These are phyloP conservation scores for Metroxylon sagu DNA, from an alignment of 176 grass and related monocot species.

Conservation along the genomic window DNA sequence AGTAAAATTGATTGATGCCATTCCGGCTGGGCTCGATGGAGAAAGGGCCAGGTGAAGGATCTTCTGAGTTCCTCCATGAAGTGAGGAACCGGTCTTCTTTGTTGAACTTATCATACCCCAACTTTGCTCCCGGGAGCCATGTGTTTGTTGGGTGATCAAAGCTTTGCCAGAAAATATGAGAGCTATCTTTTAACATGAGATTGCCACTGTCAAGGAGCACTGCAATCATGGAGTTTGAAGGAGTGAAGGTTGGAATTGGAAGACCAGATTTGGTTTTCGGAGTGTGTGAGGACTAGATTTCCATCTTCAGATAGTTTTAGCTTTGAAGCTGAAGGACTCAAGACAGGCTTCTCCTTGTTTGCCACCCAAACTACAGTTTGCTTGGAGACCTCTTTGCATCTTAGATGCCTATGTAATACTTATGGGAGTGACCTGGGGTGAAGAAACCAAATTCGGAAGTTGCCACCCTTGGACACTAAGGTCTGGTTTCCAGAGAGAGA, in stretches of 20 bases:
- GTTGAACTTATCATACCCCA: conserved; percentile 31
- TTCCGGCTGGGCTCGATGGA: conserved; percentile 32
- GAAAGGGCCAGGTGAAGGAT: conserved; percentile 48
- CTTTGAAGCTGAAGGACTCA: conserved; percentile 21
- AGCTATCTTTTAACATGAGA: conserved; percentile 34
- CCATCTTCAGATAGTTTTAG: conserved; percentile 31
- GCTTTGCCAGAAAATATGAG: conserved; percentile 41
- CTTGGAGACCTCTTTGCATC: conserved; percentile 29
- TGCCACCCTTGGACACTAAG: conserved; percentile 38
- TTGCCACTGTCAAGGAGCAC: conserved; percentile 48
- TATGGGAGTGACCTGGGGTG: conserved; percentile 32
- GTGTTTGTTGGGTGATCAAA: conserved; percentile 67
- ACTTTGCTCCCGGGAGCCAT: conserved; percentile 50
- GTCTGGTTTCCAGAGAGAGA: conserved; percentile 42
- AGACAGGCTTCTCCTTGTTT: conserved; percentile 39
- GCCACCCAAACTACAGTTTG: conserved; percentile 44
- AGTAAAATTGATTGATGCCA: conserved; percentile 26
- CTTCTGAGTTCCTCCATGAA: conserved; percentile 31
- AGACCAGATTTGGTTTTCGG: conserved; percentile 26
- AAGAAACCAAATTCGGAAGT: conserved; percentile 62
- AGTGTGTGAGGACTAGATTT: conserved; percentile 25
- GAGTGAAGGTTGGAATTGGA: conserved; percentile 33
- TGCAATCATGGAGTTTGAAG: conserved; percentile 25
- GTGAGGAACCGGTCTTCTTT: conserved; percentile 37
- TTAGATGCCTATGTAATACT: conserved; percentile 41